Evolutionary conservation across 805 yeast genomes (phyloP).

Genomic region (Saturnispora hagleri): DNA sequence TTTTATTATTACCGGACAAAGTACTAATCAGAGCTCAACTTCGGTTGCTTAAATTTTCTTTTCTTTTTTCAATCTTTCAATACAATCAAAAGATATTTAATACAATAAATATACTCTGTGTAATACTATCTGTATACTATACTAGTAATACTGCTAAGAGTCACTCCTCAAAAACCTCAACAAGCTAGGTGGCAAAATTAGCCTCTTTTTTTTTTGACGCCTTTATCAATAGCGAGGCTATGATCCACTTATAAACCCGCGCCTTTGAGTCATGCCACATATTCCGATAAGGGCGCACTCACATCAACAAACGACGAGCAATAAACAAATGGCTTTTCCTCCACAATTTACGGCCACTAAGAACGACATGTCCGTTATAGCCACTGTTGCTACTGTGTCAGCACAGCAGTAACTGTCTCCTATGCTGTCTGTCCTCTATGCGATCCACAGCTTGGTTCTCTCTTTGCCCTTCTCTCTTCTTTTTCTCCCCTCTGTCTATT

Average conservation of each 20-base stretch:
- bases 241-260: background rate
- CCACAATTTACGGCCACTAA: background rate
- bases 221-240: background rate
- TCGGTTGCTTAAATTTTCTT: background rate
- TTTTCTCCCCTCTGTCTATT: background rate
- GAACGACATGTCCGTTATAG: background rate
- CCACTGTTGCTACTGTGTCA: background rate
- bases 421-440: too few relatives aligned
- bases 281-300: background rate
- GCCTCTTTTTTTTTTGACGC: background rate
- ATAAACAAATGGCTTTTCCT: background rate
- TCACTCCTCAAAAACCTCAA: background rate
- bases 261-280: slow-evolving; percentile 1
- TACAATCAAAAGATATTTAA: background rate
- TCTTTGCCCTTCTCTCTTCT: background rate
- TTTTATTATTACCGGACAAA: background rate
- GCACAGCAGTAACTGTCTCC: background rate
- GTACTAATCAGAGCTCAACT: background rate
- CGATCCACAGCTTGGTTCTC: too few relatives aligned
- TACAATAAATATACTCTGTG: background rate
- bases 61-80: background rate
- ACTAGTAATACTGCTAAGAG: background rate
- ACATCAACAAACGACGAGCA: background rate
- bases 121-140: background rate
- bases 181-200: background rate